phyloP scores from a whole-genome alignment of 2,329 filamentous ascomycete species.

The Fusarium foetens region DNA sequence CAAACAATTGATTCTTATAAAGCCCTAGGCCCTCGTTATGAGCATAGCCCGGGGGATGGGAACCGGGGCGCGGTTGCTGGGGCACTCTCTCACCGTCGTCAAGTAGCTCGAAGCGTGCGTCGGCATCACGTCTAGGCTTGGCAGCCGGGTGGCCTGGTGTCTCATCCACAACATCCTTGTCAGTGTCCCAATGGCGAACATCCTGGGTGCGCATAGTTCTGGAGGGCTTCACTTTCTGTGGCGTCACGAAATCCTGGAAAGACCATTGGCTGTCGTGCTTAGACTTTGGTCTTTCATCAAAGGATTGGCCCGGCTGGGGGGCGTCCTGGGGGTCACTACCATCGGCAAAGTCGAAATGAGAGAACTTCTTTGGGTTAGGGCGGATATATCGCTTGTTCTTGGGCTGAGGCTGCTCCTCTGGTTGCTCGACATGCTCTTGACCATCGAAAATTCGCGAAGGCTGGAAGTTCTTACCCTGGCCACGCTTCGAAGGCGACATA shows the following conservation, averaged over 20 bases:
- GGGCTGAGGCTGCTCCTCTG: slow-evolving; percentile 55
- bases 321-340: slow-evolving; percentile 64
- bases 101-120: slow-evolving; percentile 84
- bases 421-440: slow-evolving; percentile 55
- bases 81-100: slow-evolving; percentile 75
- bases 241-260: slow-evolving; percentile 88
- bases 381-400: slow-evolving; percentile 62
- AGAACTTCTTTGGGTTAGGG: slow-evolving; percentile 81
- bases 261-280: slow-evolving; percentile 83
- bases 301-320: slow-evolving; percentile 54
- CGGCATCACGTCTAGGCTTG: slow-evolving; percentile 80
- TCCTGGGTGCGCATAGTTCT: slow-evolving; percentile 73
- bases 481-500: slow-evolving; percentile 61
- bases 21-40: slow-evolving; percentile 74
- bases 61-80: slow-evolving; percentile 57
- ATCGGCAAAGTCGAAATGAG: slow-evolving; percentile 86
- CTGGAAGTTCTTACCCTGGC: slow-evolving; percentile 69
- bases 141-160: slow-evolving; percentile 68
- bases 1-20: slow-evolving; percentile 81
- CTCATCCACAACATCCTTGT: slow-evolving; percentile 63
- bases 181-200: slow-evolving; percentile 81
- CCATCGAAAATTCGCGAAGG: slow-evolving; percentile 72
- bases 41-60: slow-evolving; percentile 62
- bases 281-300: slow-evolving; percentile 59
- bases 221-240: slow-evolving; percentile 73